Percentiles rank a stretch among this genome's conserved stretches.
phyloP scores from a whole-genome alignment of 805 yeast species.

The Wickerhamomyces strasburgensis region DNA sequence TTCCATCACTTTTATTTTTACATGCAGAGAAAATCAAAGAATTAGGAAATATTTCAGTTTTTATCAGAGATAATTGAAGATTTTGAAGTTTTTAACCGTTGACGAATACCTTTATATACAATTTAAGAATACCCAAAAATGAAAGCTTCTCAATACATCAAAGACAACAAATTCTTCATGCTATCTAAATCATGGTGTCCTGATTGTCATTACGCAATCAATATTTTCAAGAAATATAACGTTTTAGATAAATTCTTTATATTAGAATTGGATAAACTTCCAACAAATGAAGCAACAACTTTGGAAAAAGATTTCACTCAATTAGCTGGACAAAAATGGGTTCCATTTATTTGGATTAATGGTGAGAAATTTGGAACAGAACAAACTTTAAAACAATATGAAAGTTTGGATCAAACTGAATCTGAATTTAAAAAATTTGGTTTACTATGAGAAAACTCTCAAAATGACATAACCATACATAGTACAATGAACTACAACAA shows the following conservation, averaged over 20 bases:
- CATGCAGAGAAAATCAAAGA: neutral
- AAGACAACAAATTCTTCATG: constrained; percentile 45
- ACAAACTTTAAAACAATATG: constrained; percentile 33
- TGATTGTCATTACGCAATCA: constrained; percentile 62
- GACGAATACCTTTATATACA: too few relatives aligned
- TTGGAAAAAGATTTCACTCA: constrained; percentile 53
- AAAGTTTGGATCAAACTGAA: constrained; percentile 22
- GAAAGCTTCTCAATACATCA: constrained; percentile 42
- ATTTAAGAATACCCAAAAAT: constrained; percentile 3
- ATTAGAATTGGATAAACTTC: constrained; percentile 59
- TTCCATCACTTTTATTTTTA: neutral
- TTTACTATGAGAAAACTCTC: constrained; percentile 8
- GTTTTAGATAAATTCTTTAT: constrained; percentile 45
- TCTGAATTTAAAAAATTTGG: constrained; percentile 20
- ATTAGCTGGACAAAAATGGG: constrained; percentile 59
- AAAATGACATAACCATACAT: too few relatives aligned
- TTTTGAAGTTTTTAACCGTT: too few relatives aligned
- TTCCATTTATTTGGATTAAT: constrained; percentile 61
- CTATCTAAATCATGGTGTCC: constrained; percentile 76
- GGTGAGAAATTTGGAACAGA: constrained; percentile 59
- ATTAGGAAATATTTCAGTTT: too few relatives aligned
- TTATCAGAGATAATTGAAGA: constrained; percentile 1
- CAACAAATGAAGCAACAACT: constrained; percentile 43
- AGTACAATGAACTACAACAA: too few relatives aligned
- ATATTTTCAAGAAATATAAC: constrained; percentile 48